These are phyloP conservation scores for Heterobasidion annosum DNA, from an alignment of 1,284 basidiomycete genomes.

Conservation along the genomic window DNA sequence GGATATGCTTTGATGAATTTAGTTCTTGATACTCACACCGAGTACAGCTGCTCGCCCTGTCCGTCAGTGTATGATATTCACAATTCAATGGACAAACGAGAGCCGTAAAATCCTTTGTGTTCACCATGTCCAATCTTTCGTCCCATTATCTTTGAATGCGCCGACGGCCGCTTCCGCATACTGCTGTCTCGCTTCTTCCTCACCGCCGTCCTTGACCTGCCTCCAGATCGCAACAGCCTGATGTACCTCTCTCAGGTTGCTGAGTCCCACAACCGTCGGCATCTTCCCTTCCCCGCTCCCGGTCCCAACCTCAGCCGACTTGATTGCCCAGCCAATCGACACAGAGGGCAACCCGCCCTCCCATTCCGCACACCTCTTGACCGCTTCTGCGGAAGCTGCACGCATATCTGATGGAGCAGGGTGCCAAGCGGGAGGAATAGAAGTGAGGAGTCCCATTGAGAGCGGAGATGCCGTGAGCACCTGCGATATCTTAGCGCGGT, in stretches of 20 bases:
- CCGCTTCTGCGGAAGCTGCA: slow-evolving; percentile 30
- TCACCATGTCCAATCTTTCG: slow-evolving; percentile 52
- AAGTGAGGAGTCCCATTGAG: slow-evolving; percentile 84
- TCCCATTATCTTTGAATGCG: slow-evolving; percentile 38
- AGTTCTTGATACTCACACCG: too few relatives aligned
- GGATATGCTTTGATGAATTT: too few relatives aligned
- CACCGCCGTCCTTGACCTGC: slow-evolving; percentile 34
- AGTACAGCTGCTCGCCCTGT: too few relatives aligned
- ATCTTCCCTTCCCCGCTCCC: slow-evolving; percentile 19
- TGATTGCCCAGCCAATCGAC: slow-evolving; percentile 68
- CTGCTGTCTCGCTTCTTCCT: slow-evolving; percentile 30
- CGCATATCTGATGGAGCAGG: slow-evolving; percentile 58
- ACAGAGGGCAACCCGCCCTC: slow-evolving; percentile 54
- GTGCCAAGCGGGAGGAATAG: slow-evolving; percentile 74
- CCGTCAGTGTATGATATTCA: too few relatives aligned
- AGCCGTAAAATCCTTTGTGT: neutral
- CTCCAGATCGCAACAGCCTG: slow-evolving; percentile 63
- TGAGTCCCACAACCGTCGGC: slow-evolving; percentile 73
- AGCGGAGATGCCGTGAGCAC: slow-evolving; percentile 85
- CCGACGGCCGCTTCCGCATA: slow-evolving; percentile 40
- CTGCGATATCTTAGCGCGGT: slow-evolving; percentile 59
- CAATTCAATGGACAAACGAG: too few relatives aligned
- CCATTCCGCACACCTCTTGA: slow-evolving; percentile 20
- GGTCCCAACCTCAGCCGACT: slow-evolving; percentile 29
- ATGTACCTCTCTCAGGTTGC: slow-evolving; percentile 65